These are phyloP conservation scores for Citrus reticulata DNA, from an alignment of 345 rosid species.

Conservation along the genomic window DNA sequence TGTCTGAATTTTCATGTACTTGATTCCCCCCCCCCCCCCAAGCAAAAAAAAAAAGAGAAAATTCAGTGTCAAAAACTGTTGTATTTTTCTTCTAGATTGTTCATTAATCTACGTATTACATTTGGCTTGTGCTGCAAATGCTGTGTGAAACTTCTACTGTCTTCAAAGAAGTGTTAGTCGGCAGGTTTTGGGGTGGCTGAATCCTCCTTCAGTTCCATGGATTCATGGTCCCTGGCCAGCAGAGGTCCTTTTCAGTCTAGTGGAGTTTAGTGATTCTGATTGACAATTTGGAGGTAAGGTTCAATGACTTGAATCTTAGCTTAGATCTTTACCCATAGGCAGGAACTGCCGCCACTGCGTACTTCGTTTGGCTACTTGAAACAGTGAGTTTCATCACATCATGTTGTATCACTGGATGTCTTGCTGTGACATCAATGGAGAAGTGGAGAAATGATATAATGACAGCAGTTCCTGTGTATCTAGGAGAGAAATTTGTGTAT, in stretches of 20 bases:
- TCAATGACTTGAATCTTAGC: neutral
- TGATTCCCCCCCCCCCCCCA: no score
- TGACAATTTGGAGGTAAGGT: constrained; percentile 4
- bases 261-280: neutral
- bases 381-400: neutral
- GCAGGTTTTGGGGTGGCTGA: neutral
- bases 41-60: neutral
- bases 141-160: neutral
- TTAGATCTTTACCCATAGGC: neutral
- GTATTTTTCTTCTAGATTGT: neutral
- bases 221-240: constrained; percentile 8
- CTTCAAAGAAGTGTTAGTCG: neutral
- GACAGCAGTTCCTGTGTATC: neutral
- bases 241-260: constrained; percentile 19
- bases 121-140: neutral
- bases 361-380: neutral
- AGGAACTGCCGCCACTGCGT: neutral
- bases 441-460: neutral
- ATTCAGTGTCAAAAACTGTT: neutral
- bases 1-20: neutral
- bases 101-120: neutral
- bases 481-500: neutral
- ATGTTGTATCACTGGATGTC: neutral
- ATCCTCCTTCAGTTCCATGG: neutral
- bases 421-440: no score